A percentile compares a stretch with the other conserved stretches of the same genome.
Conservation (phyloP, 139 green algal genomes). For the Edaphochlamys debaryana region DNA sequence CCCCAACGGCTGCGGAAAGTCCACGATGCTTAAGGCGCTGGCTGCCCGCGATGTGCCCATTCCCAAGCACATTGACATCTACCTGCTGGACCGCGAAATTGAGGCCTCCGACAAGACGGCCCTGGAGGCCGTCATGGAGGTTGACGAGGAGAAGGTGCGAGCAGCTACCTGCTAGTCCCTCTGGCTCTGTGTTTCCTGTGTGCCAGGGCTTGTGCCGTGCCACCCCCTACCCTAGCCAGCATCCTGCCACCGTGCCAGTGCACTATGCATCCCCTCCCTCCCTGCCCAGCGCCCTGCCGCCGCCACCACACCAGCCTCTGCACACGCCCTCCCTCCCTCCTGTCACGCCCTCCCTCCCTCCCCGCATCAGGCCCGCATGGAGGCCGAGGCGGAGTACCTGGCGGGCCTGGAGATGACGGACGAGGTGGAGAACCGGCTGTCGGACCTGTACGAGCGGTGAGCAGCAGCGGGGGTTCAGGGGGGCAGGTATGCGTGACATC, state of each 20-base stretch:
- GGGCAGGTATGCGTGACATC: too few relatives aligned
- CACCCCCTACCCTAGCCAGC: too few relatives aligned
- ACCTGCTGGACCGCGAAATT: constrained; percentile 90
- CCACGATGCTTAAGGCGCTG: constrained; percentile 84
- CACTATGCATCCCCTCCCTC: too few relatives aligned
- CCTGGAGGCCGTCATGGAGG: constrained; percentile 62
- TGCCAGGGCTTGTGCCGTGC: too few relatives aligned
- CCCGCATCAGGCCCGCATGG: constrained; percentile 66
- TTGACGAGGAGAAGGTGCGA: constrained; percentile 77
- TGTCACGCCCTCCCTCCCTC: too few relatives aligned
- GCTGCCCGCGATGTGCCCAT: constrained; percentile 88
- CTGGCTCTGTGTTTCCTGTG: too few relatives aligned
- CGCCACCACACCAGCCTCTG: too few relatives aligned
- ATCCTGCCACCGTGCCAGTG: too few relatives aligned
- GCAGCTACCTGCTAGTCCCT: too few relatives aligned
- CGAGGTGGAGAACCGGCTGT: constrained; percentile 77
- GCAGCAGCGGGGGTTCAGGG: not conserved
- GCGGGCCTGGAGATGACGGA: constrained; percentile 71
- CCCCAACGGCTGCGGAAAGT: constrained; percentile 84
- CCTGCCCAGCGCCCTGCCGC: too few relatives aligned
- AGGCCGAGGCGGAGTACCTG: constrained; percentile 81
- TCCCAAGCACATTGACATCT: constrained; percentile 94
- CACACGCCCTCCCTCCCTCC: too few relatives aligned
- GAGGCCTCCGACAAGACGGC: constrained; percentile 58
- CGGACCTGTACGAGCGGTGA: constrained; percentile 75